These are phyloP conservation scores for Colletotrichum paranaense DNA, from an alignment of 2,329 filamentous ascomycete genomes.

Conservation along the genomic window DNA sequence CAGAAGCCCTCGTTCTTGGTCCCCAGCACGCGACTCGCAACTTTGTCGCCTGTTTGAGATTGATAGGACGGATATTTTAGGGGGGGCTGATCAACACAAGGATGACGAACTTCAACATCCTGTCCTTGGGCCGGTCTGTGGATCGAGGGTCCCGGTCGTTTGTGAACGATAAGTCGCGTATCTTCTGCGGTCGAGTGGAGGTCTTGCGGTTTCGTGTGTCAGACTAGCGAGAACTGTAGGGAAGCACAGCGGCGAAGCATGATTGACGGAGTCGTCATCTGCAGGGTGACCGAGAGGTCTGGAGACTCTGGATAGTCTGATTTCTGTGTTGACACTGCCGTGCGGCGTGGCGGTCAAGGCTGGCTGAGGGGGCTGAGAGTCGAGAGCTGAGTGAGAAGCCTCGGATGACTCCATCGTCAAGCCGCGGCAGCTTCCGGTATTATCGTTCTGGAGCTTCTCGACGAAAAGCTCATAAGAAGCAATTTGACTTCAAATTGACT, in stretches of 20 bases:
- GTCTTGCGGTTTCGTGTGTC: slow-evolving; percentile 37
- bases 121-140: slow-evolving; percentile 31
- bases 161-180: slow-evolving; percentile 31
- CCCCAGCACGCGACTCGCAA: slow-evolving; percentile 37
- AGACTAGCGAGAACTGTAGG: slow-evolving; percentile 37
- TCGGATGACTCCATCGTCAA: slow-evolving; percentile 58
- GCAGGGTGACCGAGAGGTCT: slow-evolving; percentile 22
- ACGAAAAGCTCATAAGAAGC: slow-evolving; percentile 22
- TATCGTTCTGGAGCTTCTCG: slow-evolving; percentile 14
- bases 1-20: slow-evolving; percentile 17
- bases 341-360: slow-evolving; percentile 36
- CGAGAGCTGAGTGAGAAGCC: slow-evolving; percentile 49
- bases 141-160: slow-evolving; percentile 39
- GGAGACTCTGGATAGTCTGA: slow-evolving; percentile 22
- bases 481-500: slow-evolving; percentile 31
- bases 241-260: slow-evolving; percentile 34
- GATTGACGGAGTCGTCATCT: slow-evolving; percentile 36
- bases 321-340: slow-evolving; percentile 28
- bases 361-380: slow-evolving; percentile 32
- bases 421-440: not conserved
- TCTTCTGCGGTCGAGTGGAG: slow-evolving; percentile 32
- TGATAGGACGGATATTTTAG: slow-evolving; percentile 60
- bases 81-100: slow-evolving; percentile 57
- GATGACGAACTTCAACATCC: slow-evolving; percentile 38
- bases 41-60: slow-evolving; percentile 59